Conservation (phyloP, 2,329 filamentous ascomycete genomes). For the Beauveria scarabaeidicola region DNA sequence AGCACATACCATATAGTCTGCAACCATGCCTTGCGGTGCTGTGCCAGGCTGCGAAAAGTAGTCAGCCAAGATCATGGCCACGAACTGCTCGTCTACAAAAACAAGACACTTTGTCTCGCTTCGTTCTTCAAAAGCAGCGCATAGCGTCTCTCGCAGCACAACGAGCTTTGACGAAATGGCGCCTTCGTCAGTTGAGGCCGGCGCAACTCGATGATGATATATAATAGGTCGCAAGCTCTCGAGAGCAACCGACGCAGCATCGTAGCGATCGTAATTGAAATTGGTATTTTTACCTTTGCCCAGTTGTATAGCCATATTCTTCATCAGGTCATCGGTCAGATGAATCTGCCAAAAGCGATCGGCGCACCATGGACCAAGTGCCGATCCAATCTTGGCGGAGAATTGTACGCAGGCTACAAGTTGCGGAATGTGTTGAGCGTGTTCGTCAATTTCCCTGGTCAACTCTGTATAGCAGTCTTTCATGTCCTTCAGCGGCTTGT, state of each 20-base stretch:
- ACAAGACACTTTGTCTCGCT: conserved; percentile 58
- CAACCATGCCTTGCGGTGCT: conserved; percentile 47
- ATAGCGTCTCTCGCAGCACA: conserved; percentile 51
- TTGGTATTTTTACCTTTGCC: conserved; percentile 27
- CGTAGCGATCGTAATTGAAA: conserved; percentile 22
- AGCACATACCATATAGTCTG: conserved; percentile 51
- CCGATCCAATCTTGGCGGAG: conserved; percentile 44
- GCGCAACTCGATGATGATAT: conserved; percentile 36
- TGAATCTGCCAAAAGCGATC: conserved; percentile 72
- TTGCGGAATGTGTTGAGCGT: conserved; percentile 31
- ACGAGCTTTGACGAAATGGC: conserved; percentile 67
- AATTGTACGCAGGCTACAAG: conserved; percentile 54
- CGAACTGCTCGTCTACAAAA: conserved; percentile 73
- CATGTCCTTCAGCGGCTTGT: conserved; percentile 35
- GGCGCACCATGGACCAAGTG: conserved; percentile 76
- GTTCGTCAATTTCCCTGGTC: conserved; percentile 43
- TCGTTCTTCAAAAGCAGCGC: conserved; percentile 55
- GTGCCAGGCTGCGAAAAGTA: conserved; percentile 52
- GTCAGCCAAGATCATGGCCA: conserved; percentile 63
- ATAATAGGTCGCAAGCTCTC: conserved; percentile 50
- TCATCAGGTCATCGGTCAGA: conserved; percentile 53
- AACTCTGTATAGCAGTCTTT: conserved; percentile 53
- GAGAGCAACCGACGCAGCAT: conserved; percentile 47
- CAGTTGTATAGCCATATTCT: conserved; percentile 51
- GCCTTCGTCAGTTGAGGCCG: conserved; percentile 21